Conservation (phyloP, 371 early-diverging fungal genomes). For the Saksenaea vasiformis region DNA sequence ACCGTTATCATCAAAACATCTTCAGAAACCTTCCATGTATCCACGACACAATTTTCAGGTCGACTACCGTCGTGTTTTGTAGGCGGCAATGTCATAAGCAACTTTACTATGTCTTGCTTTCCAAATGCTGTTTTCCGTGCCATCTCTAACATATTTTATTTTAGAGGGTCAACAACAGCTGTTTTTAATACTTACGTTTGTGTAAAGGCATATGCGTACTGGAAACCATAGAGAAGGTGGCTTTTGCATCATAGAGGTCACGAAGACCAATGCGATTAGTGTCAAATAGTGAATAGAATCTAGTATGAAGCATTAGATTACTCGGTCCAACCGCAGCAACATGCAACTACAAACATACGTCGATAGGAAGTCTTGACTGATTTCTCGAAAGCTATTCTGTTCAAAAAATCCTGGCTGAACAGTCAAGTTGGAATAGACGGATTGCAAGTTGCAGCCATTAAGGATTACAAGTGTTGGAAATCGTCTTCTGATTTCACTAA, state of each 20-base stretch:
- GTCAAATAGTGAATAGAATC: background rate
- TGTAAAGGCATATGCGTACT: background rate
- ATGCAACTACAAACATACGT: background rate
- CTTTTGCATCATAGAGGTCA: background rate
- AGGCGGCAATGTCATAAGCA: conserved; percentile 57
- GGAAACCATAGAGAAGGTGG: background rate
- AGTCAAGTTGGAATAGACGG: background rate
- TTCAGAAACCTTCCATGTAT: background rate
- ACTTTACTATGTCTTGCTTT: conserved; percentile 69
- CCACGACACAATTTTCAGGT: background rate
- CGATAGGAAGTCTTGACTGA: background rate
- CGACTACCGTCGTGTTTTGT: background rate
- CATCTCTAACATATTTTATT: no score
- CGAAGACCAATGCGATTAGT: background rate
- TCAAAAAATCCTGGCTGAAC: background rate
- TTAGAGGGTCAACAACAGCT: no score
- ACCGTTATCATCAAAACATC: background rate
- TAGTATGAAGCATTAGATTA: background rate
- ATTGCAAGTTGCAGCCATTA: background rate
- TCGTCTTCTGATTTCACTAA: background rate
- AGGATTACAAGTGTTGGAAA: background rate
- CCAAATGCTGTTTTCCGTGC: background rate
- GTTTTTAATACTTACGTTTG: background rate
- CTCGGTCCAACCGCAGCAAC: background rate
- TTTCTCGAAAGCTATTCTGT: background rate